Percentiles rank a stretch among this genome's conserved stretches.
Conservation (phyloP, 2,329 filamentous ascomycete species). For the Penicillium rolfsii region DNA sequence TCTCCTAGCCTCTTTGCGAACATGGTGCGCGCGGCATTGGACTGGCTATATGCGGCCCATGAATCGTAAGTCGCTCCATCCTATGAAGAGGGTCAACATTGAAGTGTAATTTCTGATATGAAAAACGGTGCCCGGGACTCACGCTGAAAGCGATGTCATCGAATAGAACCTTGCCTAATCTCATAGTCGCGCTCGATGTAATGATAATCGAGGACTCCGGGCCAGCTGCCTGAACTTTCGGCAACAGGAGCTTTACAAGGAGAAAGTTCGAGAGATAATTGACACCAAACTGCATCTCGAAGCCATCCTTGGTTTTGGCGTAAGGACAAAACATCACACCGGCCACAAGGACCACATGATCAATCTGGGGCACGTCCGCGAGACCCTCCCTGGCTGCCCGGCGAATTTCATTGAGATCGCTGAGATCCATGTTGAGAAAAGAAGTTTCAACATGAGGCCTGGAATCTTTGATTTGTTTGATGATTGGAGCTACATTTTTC, state of each 20-base stretch:
- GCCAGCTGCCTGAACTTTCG: constrained; percentile 45
- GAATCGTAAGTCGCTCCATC: constrained; percentile 44
- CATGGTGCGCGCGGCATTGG: constrained; percentile 57
- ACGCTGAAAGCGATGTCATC: constrained; percentile 47
- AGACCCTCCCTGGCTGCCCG: constrained; percentile 17
- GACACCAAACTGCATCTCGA: constrained; percentile 50
- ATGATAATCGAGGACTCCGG: constrained; percentile 46
- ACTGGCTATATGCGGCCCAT: constrained; percentile 55
- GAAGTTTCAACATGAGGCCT: constrained; percentile 23
- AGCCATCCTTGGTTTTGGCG: constrained; percentile 27
- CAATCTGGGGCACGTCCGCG: constrained; percentile 22
- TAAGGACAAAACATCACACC: constrained; percentile 29
- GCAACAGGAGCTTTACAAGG: constrained; percentile 52
- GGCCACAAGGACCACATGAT: constrained; percentile 26
- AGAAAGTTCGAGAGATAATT: constrained; percentile 57
- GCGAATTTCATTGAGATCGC: constrained; percentile 18
- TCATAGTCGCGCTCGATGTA: constrained; percentile 23
- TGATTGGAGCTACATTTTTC: constrained; percentile 22
- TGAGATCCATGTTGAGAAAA: constrained; percentile 29
- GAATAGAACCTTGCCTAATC: constrained; percentile 46
- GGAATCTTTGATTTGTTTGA: constrained; percentile 21
- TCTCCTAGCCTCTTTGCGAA: constrained; percentile 49
- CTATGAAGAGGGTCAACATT: constrained; percentile 10
- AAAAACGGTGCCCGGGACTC: not conserved
- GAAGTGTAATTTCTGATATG: not conserved